Evolutionary conservation across 768 basidiomycete genomes (phyloP).

Genomic region (Boletus bicolor): DNA sequence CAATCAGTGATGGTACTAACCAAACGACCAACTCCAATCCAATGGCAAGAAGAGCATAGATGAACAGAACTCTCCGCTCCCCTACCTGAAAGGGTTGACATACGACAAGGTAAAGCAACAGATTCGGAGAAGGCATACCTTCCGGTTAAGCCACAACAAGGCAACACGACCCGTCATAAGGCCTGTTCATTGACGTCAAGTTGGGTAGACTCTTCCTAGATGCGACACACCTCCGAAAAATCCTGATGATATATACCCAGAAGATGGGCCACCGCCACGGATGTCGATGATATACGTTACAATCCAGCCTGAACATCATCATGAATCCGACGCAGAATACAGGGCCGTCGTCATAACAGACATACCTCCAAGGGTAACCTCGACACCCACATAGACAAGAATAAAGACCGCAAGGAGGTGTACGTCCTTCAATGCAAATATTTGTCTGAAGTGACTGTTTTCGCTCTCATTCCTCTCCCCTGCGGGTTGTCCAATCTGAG

Average conservation of each 20-base stretch:
- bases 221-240: constrained; percentile 48
- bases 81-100: constrained; percentile 39
- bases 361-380: constrained; percentile 48
- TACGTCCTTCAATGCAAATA: constrained; percentile 50
- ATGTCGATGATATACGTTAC: constrained; percentile 53
- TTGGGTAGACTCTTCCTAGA: not conserved
- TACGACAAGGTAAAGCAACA: not conserved
- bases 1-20: constrained; percentile 52
- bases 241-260: constrained; percentile 52
- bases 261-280: constrained; percentile 44
- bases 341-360: not conserved
- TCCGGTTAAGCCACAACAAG: constrained; percentile 54
- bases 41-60: constrained; percentile 52
- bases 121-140: constrained; percentile 28
- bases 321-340: not conserved
- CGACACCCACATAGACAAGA: constrained; percentile 67
- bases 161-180: constrained; percentile 54
- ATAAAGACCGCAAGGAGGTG: constrained; percentile 63
- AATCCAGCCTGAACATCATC: constrained; percentile 54
- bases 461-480: constrained; percentile 36
- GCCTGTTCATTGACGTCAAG: constrained; percentile 35
- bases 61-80: constrained; percentile 49
- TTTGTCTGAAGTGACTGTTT: constrained; percentile 44
- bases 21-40: constrained; percentile 57
- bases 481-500: constrained; percentile 48